Base-by-base conservation (phyloP, 1,284 basidiomycete species). In the Phlebopus sp. region DNA sequence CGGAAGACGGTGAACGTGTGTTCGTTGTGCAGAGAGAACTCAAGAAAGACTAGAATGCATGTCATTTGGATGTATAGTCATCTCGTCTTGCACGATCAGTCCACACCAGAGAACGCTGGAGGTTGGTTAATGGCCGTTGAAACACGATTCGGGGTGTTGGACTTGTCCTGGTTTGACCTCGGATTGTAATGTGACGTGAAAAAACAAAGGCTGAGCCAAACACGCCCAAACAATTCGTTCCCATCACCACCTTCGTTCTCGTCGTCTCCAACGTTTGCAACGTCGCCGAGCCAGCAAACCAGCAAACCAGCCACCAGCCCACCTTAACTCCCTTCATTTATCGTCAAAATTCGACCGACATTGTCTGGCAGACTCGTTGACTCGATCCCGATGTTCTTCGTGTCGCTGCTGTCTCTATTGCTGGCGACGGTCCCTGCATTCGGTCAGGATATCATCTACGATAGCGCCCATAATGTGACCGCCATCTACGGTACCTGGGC, bases 401-500 rank as follows among this genome's bases (percentile, higher is more conserved):
- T 55, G 42, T 19, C 46, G n/a, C 50, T 65, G 37, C 43, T 64
- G 42, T 58, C 35, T 0, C 47, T 63, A 38, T 21, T 58, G 7
- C 37, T 62, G 29, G 55, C 41, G 4, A 31, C 49, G 14, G 14
- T 50, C 11, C 65, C 81, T 46, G 73, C 71, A 37, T 47, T 69
- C 29, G 61, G 59, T 25, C 73, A 74, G 59, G 58, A 57, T 47
- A 65, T 65, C 54, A 55, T 67, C 55, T 67, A 62, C 55, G 56
- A 70, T 49, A 0, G 57, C 1, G 58, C 43, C 0, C 76, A 83
- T 68, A 92, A 91, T 59, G 72, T 76, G 2, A 89, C 89, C 1
- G 45, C 71, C 44, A 71, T 97, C 44, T 56, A 65, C 23, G 94
- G 94, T 0, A 94, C 92, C 17, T 97, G 94, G 94, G 79, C 78